Conservation (phyloP, 176 grass and related monocot genomes). For the Oryza meyeriana region DNA sequence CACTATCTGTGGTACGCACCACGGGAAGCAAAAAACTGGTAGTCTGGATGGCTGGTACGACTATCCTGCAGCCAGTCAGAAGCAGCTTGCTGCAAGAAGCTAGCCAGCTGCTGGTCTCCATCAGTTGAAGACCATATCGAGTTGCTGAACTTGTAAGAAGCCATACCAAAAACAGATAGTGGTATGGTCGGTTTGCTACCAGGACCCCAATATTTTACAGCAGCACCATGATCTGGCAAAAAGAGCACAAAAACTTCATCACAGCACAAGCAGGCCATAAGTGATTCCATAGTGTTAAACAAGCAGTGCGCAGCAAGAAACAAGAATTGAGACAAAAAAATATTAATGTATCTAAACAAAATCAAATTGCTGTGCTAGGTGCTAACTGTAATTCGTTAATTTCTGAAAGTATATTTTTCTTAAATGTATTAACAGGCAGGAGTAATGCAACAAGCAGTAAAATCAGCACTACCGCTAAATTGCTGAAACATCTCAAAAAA, state of each 20-base stretch:
- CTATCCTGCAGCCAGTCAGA: constrained; percentile 36
- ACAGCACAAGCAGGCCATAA: neutral
- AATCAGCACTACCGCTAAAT: neutral
- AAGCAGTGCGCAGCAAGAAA: neutral
- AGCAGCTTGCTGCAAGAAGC: constrained; percentile 41
- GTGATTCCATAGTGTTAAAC: neutral
- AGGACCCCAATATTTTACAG: constrained; percentile 7
- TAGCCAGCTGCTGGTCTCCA: constrained; percentile 43
- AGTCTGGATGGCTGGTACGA: constrained; percentile 43
- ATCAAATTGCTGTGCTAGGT: no score
- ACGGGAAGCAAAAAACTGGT: constrained; percentile 45
- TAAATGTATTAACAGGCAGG: neutral
- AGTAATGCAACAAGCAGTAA: neutral
- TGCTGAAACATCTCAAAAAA: neutral
- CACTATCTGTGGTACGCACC: constrained; percentile 32
- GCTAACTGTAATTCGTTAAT: neutral
- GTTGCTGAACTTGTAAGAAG: constrained; percentile 56
- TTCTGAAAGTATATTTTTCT: neutral
- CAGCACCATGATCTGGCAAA: constrained; percentile 30
- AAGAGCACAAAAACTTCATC: neutral
- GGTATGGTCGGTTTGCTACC: constrained; percentile 18
- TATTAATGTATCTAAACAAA: neutral
- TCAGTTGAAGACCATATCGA: constrained; percentile 40
- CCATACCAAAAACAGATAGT: constrained; percentile 49
- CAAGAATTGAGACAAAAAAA: neutral